These are phyloP conservation scores for Martiniozyma asiatica DNA, from an alignment of 1,139 yeast genomes.

Conservation along the genomic window DNA sequence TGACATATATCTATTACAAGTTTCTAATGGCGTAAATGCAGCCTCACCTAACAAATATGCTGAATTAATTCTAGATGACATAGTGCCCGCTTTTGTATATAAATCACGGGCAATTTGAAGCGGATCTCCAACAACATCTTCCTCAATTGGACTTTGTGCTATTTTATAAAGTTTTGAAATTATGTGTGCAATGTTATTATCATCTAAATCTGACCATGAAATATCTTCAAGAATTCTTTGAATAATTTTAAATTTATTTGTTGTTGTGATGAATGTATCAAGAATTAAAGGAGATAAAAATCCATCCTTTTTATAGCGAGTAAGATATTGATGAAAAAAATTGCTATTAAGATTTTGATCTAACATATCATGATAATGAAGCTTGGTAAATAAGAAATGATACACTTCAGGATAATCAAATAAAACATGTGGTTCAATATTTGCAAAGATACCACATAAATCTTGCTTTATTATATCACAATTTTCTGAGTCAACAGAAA, in stretches of 20 bases:
- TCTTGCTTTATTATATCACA: slow-evolving; percentile 9
- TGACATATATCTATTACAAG: slow-evolving; percentile 26
- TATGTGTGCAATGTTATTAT: slow-evolving; percentile 15
- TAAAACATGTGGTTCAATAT: slow-evolving; percentile 12
- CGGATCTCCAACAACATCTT: slow-evolving; percentile 10
- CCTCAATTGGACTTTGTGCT: slow-evolving; percentile 6
- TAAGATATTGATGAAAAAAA: slow-evolving; percentile 9
- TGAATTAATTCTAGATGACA: slow-evolving; percentile 15
- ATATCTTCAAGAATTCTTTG: slow-evolving; percentile 9
- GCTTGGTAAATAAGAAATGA: slow-evolving; percentile 17
- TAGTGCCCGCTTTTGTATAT: slow-evolving; percentile 8
- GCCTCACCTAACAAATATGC: slow-evolving; percentile 32
- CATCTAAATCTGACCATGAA: slow-evolving; percentile 13
- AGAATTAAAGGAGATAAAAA: slow-evolving; percentile 9
- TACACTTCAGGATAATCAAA: slow-evolving; percentile 20
- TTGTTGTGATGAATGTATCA: slow-evolving; percentile 15
- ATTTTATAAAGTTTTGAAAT: slow-evolving; percentile 18
- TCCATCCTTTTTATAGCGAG: neutral
- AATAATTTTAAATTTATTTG: slow-evolving; percentile 7
- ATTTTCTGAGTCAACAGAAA: slow-evolving; percentile 10
- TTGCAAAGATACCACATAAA: slow-evolving; percentile 10
- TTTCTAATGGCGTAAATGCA: slow-evolving; percentile 24
- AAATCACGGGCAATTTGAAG: slow-evolving; percentile 15
- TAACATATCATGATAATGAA: slow-evolving; percentile 13
- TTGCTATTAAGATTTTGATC: slow-evolving; percentile 8